Conservation (phyloP, 164 flowering plant genomes). For the Stephania yunnanensis region DNA sequence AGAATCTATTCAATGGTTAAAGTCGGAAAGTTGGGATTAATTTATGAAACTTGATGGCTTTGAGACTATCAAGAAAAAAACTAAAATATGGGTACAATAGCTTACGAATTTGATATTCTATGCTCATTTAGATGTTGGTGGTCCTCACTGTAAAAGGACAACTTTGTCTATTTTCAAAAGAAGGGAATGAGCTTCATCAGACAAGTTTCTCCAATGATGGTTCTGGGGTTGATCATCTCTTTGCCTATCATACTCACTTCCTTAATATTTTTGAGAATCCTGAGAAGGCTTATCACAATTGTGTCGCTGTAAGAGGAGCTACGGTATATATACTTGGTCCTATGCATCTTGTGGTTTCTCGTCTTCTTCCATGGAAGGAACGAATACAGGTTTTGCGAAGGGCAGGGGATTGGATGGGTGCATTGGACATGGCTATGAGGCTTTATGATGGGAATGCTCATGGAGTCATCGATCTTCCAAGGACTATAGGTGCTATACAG, state of each 20-base stretch:
- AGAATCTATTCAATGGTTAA: too few species aligned
- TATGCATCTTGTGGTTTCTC: slow-evolving; percentile 63
- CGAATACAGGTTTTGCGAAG: slow-evolving; percentile 79
- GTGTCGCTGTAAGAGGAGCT: slow-evolving; percentile 81
- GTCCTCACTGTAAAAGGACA: slow-evolving; percentile 72
- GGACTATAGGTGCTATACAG: slow-evolving; percentile 53
- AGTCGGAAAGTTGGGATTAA: too few species aligned
- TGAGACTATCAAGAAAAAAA: not conserved
- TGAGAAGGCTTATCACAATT: slow-evolving; percentile 92
- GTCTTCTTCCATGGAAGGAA: slow-evolving; percentile 98
- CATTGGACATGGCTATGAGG: slow-evolving; percentile 92
- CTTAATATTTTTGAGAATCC: slow-evolving; percentile 75
- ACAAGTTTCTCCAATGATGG: slow-evolving; percentile 71
- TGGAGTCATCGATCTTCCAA: slow-evolving; percentile 95
- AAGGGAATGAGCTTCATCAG: slow-evolving; percentile 82
- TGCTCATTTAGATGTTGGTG: slow-evolving; percentile 77
- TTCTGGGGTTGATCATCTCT: slow-evolving; percentile 59
- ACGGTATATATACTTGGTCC: slow-evolving; percentile 77
- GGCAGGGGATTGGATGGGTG: slow-evolving; percentile 99
- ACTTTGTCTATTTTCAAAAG: slow-evolving; percentile 67
- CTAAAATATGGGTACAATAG: not conserved
- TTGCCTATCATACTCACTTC: slow-evolving; percentile 71
- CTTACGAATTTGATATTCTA: not conserved
- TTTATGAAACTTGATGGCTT: too few species aligned
- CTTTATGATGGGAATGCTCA: slow-evolving; percentile 94